These are phyloP conservation scores for Pyrrhoderma noxium DNA, from an alignment of 1,284 basidiomycete genomes.

Conservation along the genomic window DNA sequence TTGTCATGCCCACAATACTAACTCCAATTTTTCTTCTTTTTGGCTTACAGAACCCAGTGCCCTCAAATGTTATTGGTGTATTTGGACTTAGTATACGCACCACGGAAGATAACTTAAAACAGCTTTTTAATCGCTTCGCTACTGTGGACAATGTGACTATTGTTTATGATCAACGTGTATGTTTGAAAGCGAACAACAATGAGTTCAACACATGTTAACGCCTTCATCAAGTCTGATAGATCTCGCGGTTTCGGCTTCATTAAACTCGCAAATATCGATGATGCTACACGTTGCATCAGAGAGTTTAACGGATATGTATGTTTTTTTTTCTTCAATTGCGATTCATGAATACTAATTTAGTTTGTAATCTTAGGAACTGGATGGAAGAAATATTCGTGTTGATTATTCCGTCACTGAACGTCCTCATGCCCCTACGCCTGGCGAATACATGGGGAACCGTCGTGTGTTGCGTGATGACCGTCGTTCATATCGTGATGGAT, in stretches of 20 bases:
- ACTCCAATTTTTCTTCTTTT: constrained; percentile 17
- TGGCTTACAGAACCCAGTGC: constrained; percentile 66
- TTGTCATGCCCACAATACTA: too few species aligned
- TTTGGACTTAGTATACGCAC: constrained; percentile 96
- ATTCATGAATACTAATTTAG: not conserved
- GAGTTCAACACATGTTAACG: constrained; percentile 8
- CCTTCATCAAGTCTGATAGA: constrained; percentile 68
- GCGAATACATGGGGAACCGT: constrained; percentile 94
- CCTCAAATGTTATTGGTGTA: constrained; percentile 88
- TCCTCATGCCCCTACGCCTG: constrained; percentile 93
- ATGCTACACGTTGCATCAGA: constrained; percentile 82
- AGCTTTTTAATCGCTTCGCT: constrained; percentile 87
- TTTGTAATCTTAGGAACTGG: constrained; percentile 66
- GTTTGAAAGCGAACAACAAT: constrained; percentile 26
- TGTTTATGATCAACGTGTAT: constrained; percentile 96
- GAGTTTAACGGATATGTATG: constrained; percentile 89
- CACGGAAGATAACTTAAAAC: constrained; percentile 87
- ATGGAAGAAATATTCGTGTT: constrained; percentile 92
- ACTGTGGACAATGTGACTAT: constrained; percentile 94
- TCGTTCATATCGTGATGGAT: constrained; percentile 34
- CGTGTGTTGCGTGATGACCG: constrained; percentile 36
- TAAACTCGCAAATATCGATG: constrained; percentile 82
- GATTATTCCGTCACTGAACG: constrained; percentile 94
- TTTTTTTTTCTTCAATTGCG: constrained; percentile 19
- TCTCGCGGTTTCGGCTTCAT: constrained; percentile 98